Evolutionary conservation across 2,329 filamentous ascomycete genomes (phyloP), one percentile per base, ranked within the genome.

Genomic region (Trichoderma cornu-damae): DNA sequence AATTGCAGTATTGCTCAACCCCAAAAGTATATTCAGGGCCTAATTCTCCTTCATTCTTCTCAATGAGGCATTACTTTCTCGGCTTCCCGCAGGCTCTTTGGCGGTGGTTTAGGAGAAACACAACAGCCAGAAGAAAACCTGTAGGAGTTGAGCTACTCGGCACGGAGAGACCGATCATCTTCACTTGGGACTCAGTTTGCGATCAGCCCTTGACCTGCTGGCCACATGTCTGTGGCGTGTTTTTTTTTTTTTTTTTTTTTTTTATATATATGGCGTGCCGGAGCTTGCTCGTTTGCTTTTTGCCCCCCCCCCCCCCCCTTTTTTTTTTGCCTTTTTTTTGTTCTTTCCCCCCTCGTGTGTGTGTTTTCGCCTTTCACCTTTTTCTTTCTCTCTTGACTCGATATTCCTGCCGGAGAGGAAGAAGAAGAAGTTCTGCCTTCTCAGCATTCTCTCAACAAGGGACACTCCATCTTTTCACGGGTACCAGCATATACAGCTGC

Each of bases 121-220:
- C 24, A 24, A 12, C 24, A 11, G 37, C 18, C 35, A 24, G 14
- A 16, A 43, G 50, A 57, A 57, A 57, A 32, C 14, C 18, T 49
- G 16, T 14, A 34, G 24, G 44, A 43, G 53, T 40, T 37, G 53
- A 18, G 26, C 44, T n/a, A 49, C 44, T 24, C 11, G 43, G 26
- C 14, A 2, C 12, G 18, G 26, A 35, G 16, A 24, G 8, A 28
- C 28, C 9, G 22, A 47, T 32, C n/a, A n/a, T 7, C 32, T 26
- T 59, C 52, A 57, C 44, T 47, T 50, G 35, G 24, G n/a, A 2
- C 54, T 50, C 35, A 50, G 12, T 20, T 59, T 30, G 32, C 5
- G 26, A n/a, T 50, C 35, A 26, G 26, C 28, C 22, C 37, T 44
- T 16, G 35, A 24, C 32, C 37, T 11, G 12, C 37, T 26, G 44